Base-by-base conservation (phyloP, 208 protist species). In the Vickermania ingenoplastis region DNA sequence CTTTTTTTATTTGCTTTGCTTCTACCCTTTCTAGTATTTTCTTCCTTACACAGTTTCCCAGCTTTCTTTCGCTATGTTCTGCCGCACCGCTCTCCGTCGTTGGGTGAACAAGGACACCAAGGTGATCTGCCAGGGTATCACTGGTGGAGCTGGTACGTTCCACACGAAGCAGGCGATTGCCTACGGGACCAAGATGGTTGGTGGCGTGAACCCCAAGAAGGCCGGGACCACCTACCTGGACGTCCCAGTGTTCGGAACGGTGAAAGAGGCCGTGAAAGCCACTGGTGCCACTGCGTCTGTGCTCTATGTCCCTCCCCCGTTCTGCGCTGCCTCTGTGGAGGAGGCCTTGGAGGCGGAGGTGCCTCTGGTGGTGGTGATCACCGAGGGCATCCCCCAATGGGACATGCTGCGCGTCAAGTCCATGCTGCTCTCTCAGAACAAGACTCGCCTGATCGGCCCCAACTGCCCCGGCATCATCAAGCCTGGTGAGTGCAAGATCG, bases 401-500 rank as follows among this genome's bases (percentile, higher is more conserved):
- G 97, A 98, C 71, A 98, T 98, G 95, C 90, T 97, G 31, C 86
- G 93, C 51, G 89, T 97, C 53, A 97, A 98, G 73, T 83, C 88
- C 31, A 85, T 83, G 65, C 79, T 98, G 23, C 87, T 94, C 30
- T 86, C 80, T 55, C 89, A 97, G 67, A 91, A 81, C 69, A 97
- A 97, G 73, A 96, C 91, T 24, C 77, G 97, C 28, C 78, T 99
- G 27, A 98, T 99, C 72, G 97, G 97, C 26, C 97, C 97, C 63
- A 99, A 99, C 92, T 99, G 98, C 77, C 97, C 97, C 45, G 97
- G 97, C 70, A 96, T 99, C 77, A 99, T 99, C 66, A 91, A 93
- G 73, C 98, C 98, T 31, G 97, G 79, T 17, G 97, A 99, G 76
- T 99, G 97, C 88, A 99, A 99, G 76, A 99, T 99, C 72, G 98